Evolutionary conservation across 2,329 filamentous ascomycete species (phyloP).

Genomic region (Epichloe sp.): DNA sequence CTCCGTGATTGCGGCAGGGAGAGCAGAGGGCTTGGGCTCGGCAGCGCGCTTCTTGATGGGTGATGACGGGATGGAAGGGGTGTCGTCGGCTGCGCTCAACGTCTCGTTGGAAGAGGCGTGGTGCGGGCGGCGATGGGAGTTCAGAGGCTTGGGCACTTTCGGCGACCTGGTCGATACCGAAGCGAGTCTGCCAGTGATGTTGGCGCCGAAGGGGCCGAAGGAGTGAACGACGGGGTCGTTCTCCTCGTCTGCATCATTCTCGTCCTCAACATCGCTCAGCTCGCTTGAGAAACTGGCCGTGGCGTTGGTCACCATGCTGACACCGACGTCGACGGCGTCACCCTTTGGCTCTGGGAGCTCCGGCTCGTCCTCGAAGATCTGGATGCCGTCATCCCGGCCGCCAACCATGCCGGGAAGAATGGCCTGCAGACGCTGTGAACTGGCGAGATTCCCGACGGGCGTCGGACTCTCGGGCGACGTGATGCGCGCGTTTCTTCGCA

Average conservation of each 20-base stretch:
- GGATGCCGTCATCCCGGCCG: conserved; percentile 31
- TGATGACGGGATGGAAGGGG: conserved; percentile 12
- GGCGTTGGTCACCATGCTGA: conserved; percentile 37
- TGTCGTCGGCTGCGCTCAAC: conserved; percentile 9
- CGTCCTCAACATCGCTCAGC: conserved; percentile 43
- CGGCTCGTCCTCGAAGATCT: conserved; percentile 61
- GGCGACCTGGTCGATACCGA: conserved; percentile 63
- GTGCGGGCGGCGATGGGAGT: conserved; percentile 13
- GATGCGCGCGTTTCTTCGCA: conserved; percentile 44
- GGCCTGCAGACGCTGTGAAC: conserved; percentile 32
- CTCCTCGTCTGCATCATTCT: conserved; percentile 72
- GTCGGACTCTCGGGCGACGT: conserved; percentile 63
- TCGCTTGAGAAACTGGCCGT: conserved; percentile 45
- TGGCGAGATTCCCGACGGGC: conserved; percentile 24
- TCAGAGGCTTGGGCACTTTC: conserved; percentile 21
- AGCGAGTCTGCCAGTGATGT: conserved; percentile 70
- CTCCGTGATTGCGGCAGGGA: background rate
- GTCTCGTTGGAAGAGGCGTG: conserved; percentile 12
- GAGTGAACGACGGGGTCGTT: conserved; percentile 89
- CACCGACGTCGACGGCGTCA: conserved; percentile 16
- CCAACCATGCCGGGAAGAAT: conserved; percentile 24
- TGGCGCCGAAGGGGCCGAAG: conserved; percentile 79
- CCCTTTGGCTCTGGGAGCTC: conserved; percentile 24
- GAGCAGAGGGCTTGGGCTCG: background rate
- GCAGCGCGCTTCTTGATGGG: conserved; percentile 11